A percentile compares a stretch with the other conserved stretches of the same genome.
Conservation (phyloP, 2,329 filamentous ascomycete genomes). For the Capronia americana region DNA sequence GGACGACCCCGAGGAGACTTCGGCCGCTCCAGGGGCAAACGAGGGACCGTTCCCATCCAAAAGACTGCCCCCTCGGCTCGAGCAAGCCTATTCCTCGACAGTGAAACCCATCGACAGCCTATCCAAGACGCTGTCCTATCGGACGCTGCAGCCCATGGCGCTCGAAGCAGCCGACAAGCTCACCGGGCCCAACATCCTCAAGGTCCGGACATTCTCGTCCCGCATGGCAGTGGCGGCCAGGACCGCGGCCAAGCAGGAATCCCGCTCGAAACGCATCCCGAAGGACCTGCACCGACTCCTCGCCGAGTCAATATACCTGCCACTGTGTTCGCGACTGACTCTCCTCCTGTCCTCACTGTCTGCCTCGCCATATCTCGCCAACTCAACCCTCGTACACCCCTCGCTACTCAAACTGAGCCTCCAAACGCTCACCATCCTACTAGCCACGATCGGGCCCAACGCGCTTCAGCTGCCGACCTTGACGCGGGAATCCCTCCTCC, state of each 20-base stretch:
- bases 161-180: conserved; percentile 78
- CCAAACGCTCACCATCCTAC: conserved; percentile 81
- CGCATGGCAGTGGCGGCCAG: conserved; percentile 71
- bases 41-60: conserved; percentile 76
- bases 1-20: conserved; percentile 50
- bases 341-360: conserved; percentile 47
- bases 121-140: conserved; percentile 69
- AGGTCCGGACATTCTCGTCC: conserved; percentile 86
- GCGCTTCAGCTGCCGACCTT: conserved; percentile 78
- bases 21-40: conserved; percentile 46
- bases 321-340: conserved; percentile 80
- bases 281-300: conserved; percentile 82
- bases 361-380: conserved; percentile 41
- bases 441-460: conserved; percentile 82
- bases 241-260: conserved; percentile 49
- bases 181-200: conserved; percentile 81
- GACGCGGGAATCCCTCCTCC: conserved; percentile 81
- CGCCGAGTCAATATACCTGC: conserved; percentile 80
- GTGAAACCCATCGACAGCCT: conserved; percentile 69
- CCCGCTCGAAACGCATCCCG: conserved; percentile 65
- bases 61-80: conserved; percentile 73
- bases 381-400: conserved; percentile 66
- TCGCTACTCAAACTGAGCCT: conserved; percentile 79
- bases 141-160: conserved; percentile 81
- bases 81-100: conserved; percentile 68